Base-by-base conservation (phyloP, 257 asterid species). In the Solanum sitiens region DNA sequence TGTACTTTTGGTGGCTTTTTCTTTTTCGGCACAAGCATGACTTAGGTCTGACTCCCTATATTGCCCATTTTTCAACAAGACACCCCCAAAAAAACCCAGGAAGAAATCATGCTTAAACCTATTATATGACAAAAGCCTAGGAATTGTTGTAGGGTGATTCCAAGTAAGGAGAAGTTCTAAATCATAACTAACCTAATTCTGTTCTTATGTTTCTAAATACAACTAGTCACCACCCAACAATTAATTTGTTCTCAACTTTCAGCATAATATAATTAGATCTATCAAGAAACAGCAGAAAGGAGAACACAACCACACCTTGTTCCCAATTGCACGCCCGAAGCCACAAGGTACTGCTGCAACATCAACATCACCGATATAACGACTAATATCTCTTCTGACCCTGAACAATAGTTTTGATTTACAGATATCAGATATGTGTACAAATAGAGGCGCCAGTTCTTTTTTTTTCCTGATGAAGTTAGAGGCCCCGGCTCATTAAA, bases 281-380 rank as follows among this genome's bases (percentile, higher is more conserved):
- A 84, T 67, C 74, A 84, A 70, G 39, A 74, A 74, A 73, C 63
- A 71, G 32, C 5, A 37, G 71, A 56, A 50, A n/a, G 71, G 87
- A 85, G 87, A 83, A 88, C 65, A 65, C 39, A 10, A 44, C 44
- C 84, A 50, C 91, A 95, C 99, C 96, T 97, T 97, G 90, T 97
- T 97, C 71, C 99, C 99, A 88, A 97, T 93, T 15, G 99, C 98
- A 88, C 98, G 98, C 56, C 99, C 99, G 83, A 91, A 91, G 87
- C 99, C 99, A 94, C 99, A 97, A 76, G 99, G 98, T 90, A 97
- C 99, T 89, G 99, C 99, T 83, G 98, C 98, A 88, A 93, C 98
- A 85, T 97, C 99, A 89, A 95, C 93, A 92, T 97, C 99, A 71
- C 99, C 99, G 70, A 95, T 94, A 88, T 93, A 94, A 88, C 91